phyloP scores from a whole-genome alignment of 2,329 filamentous ascomycete genomes.

The Fusarium albosuccineum region DNA sequence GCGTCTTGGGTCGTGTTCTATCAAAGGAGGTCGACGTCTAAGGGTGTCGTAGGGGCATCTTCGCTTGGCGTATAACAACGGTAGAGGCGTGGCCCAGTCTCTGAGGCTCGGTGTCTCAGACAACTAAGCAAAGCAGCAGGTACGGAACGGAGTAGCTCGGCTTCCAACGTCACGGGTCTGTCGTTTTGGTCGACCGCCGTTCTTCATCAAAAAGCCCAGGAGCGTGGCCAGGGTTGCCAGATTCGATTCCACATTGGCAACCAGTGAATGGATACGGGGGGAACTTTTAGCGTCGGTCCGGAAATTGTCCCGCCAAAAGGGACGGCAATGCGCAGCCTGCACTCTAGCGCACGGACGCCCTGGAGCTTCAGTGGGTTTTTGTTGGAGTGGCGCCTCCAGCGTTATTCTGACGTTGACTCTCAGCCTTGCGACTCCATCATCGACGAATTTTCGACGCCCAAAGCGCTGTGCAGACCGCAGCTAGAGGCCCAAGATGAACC shows the following conservation, averaged over 20 bases:
- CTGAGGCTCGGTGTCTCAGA: conserved; percentile 5
- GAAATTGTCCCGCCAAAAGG: conserved; percentile 52
- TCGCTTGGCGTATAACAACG: conserved; percentile 33
- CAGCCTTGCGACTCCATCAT: conserved; percentile 37
- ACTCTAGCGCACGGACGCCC: conserved; percentile 34
- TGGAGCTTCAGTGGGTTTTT: conserved; percentile 32
- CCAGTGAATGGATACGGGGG: conserved; percentile 16
- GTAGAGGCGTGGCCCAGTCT: conserved; percentile 6
- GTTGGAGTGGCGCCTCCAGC: background rate
- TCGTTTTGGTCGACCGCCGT: conserved; percentile 39
- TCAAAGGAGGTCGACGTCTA: conserved; percentile 41
- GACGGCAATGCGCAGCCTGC: conserved; percentile 20
- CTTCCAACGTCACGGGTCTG: conserved; percentile 11
- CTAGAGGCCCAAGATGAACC: conserved; percentile 77
- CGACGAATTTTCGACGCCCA: conserved; percentile 1
- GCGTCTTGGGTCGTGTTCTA: conserved; percentile 38
- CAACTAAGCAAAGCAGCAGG: conserved; percentile 17
- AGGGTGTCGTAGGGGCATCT: conserved; percentile 47
- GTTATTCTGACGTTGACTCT: conserved; percentile 28
- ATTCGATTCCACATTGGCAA: conserved; percentile 32
- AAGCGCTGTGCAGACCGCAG: background rate
- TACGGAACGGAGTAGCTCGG: conserved; percentile 18
- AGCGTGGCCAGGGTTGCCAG: conserved; percentile 42
- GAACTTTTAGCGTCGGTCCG: conserved; percentile 49
- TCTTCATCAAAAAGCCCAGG: conserved; percentile 41